A percentile compares a stretch with the other conserved stretches of the same genome.
These are phyloP conservation scores for Pachysandra terminalis DNA, from an alignment of 164 flowering plant genomes.

Conservation along the genomic window DNA sequence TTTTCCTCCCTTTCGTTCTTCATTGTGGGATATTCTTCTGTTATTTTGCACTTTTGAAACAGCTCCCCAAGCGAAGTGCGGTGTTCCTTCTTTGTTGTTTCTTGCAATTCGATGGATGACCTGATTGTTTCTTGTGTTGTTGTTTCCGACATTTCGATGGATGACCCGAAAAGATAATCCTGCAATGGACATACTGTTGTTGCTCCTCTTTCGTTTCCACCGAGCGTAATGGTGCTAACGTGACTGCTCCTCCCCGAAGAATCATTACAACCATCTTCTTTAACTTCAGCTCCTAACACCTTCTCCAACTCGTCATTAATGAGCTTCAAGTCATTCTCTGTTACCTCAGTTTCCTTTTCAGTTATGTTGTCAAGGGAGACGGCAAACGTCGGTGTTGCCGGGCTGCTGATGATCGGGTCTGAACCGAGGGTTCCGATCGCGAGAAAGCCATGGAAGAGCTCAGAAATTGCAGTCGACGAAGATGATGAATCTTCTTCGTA, in stretches of 20 bases:
- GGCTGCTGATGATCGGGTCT: conserved; percentile 35
- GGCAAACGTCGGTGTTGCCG: conserved; percentile 57
- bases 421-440: conserved; percentile 81
- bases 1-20: conserved; percentile 30
- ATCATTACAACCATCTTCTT: conserved; percentile 46
- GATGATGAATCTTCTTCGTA: conserved; percentile 36
- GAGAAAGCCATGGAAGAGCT: conserved; percentile 68
- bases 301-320: conserved; percentile 80
- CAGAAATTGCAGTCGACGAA: conserved; percentile 25
- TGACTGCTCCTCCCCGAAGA: conserved; percentile 76
- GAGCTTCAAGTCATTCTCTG: conserved; percentile 68
- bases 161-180: conserved; percentile 74
- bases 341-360: conserved; percentile 63
- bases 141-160: conserved; percentile 45
- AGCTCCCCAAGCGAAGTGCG: conserved; percentile 84
- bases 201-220: conserved; percentile 45
- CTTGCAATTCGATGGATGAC: conserved; percentile 52
- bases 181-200: conserved; percentile 67
- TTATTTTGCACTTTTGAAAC: conserved; percentile 61
- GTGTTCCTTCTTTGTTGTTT: conserved; percentile 57
- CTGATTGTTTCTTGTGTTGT: conserved; percentile 74
- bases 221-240: conserved; percentile 57
- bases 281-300: conserved; percentile 60
- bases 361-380: conserved; percentile 55
- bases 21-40: conserved; percentile 36